Conservation (phyloP, 2,329 filamentous ascomycete genomes). For the Pseudopithomyces maydicus region DNA sequence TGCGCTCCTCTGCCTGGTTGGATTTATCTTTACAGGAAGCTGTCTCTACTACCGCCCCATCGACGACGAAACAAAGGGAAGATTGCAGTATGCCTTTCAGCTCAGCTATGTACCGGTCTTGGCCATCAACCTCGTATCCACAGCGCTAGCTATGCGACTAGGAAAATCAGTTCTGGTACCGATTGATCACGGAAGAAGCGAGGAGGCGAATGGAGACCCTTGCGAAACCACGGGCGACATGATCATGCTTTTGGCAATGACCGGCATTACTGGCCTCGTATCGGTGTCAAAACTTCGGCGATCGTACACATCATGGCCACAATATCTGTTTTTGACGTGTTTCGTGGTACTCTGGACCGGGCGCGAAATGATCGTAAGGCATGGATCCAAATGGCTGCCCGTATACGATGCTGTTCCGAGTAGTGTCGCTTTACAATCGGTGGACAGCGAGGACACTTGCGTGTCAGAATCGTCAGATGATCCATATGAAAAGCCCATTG, state of each 20-base stretch:
- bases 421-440: background rate
- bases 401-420: slow-evolving; percentile 8
- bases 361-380: background rate
- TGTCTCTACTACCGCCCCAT: background rate
- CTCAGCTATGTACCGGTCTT: slow-evolving; percentile 13
- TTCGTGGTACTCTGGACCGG: slow-evolving; percentile 8
- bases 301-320: slow-evolving; percentile 25
- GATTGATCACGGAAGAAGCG: slow-evolving; percentile 2
- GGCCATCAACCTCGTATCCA: slow-evolving; percentile 17
- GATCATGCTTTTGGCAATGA: slow-evolving; percentile 14
- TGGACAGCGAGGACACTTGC: slow-evolving; percentile 8
- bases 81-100: slow-evolving; percentile 14
- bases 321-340: slow-evolving; percentile 22
- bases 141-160: slow-evolving; percentile 17
- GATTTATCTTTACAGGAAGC: background rate
- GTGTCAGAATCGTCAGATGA: background rate
- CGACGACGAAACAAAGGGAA: slow-evolving; percentile 6
- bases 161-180: slow-evolving; percentile 26
- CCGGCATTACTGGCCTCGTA: slow-evolving; percentile 19
- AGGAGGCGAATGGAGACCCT: background rate
- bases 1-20: slow-evolving; percentile 8
- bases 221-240: slow-evolving; percentile 6
- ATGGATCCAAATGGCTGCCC: background rate
- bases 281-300: slow-evolving; percentile 22
- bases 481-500: background rate